Evolutionary conservation across 2,329 filamentous ascomycete species (phyloP).

Genomic region (Lachnellula subtilissima): DNA sequence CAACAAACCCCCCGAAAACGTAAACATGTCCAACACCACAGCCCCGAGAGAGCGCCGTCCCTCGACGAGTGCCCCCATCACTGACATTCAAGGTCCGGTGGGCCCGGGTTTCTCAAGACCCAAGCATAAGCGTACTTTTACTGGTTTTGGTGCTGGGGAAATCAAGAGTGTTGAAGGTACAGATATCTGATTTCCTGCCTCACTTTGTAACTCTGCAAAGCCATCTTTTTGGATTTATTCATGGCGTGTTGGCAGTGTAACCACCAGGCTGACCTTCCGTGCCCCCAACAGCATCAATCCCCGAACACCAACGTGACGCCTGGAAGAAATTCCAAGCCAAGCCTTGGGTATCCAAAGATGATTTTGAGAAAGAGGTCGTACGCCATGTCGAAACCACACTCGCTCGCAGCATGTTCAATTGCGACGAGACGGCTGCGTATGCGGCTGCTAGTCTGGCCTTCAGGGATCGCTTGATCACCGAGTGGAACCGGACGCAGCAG

Average conservation of each 20-base stretch:
- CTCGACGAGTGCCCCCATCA: slow-evolving; percentile 75
- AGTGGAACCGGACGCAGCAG: slow-evolving; percentile 99
- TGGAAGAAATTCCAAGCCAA: slow-evolving; percentile 62
- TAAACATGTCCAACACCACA: slow-evolving; percentile 18
- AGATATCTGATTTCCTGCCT: slow-evolving; percentile 12
- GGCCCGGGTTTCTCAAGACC: slow-evolving; percentile 83
- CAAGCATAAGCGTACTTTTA: slow-evolving; percentile 96
- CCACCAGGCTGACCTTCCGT: slow-evolving; percentile 2
- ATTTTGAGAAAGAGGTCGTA: slow-evolving; percentile 83
- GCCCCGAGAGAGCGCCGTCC: slow-evolving; percentile 68
- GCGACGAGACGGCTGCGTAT: slow-evolving; percentile 90
- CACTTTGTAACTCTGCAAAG: neutral
- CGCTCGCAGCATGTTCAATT: slow-evolving; percentile 95
- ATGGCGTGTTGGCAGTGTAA: neutral
- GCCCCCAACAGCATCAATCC: slow-evolving; percentile 61
- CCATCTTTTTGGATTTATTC: neutral
- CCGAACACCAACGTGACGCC: slow-evolving; percentile 79
- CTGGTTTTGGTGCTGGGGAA: slow-evolving; percentile 83
- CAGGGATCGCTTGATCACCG: slow-evolving; percentile 84
- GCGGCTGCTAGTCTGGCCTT: slow-evolving; percentile 87
- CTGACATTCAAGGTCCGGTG: slow-evolving; percentile 80
- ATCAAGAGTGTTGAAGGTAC: slow-evolving; percentile 91
- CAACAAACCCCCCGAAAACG: neutral
- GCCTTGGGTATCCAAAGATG: slow-evolving; percentile 72
- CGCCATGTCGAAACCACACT: slow-evolving; percentile 95